Evolutionary conservation across 352 stramenopile species (phyloP).

Genomic region (Phytophthora pistaciae): DNA sequence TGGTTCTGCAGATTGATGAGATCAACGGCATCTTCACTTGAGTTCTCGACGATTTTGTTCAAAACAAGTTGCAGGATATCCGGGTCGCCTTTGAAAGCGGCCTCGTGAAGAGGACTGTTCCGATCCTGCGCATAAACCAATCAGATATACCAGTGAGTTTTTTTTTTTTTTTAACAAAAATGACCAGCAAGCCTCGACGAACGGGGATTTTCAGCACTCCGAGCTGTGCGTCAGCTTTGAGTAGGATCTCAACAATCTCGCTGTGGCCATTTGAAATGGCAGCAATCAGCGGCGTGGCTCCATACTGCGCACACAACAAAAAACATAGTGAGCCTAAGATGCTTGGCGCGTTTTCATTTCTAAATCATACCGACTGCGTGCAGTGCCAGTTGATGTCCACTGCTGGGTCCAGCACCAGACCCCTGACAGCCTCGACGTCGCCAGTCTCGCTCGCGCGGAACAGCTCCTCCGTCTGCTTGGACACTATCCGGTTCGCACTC

Average conservation of each 20-base stretch:
- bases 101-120: slow-evolving; percentile 82
- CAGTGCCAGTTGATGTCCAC: slow-evolving; percentile 82
- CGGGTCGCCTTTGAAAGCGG: slow-evolving; percentile 58
- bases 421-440: slow-evolving; percentile 51
- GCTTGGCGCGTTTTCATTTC: no score
- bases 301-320: slow-evolving; percentile 54
- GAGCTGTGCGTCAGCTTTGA: slow-evolving; percentile 70
- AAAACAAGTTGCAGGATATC: slow-evolving; percentile 65
- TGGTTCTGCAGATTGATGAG: slow-evolving; percentile 75
- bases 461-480: slow-evolving; percentile 61
- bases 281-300: slow-evolving; percentile 72
- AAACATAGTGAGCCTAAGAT: not conserved
- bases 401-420: slow-evolving; percentile 51
- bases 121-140: slow-evolving; percentile 50
- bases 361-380: slow-evolving; percentile 54
- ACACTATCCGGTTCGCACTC: slow-evolving; percentile 75
- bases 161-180: not conserved
- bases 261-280: slow-evolving; percentile 72
- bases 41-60: slow-evolving; percentile 56
- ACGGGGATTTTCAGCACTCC: slow-evolving; percentile 78
- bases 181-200: slow-evolving; percentile 2
- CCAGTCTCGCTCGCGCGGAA: slow-evolving; percentile 69
- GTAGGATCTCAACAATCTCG: slow-evolving; percentile 60
- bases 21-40: slow-evolving; percentile 39
- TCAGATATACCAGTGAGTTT: not conserved